Evolutionary conservation across 2,329 filamentous ascomycete genomes (phyloP), one percentile per base, ranked within the genome.

Genomic region (Ophiognomonia clavigignenti-juglandacearum): DNA sequence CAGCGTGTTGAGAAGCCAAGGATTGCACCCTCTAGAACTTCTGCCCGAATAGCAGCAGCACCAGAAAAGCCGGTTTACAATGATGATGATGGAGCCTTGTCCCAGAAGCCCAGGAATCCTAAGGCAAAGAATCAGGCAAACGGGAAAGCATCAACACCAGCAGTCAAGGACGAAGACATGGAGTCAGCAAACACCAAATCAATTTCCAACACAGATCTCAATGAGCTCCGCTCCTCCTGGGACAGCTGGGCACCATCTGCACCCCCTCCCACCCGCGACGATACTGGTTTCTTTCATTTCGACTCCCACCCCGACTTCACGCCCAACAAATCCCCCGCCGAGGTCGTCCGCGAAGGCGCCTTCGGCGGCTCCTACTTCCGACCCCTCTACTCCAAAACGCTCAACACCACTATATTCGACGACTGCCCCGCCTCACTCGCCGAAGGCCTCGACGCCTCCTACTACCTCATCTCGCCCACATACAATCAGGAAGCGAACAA

Each of bases 301-400:
- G 48, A 47, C 9, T 63, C 63, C 6, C 65, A 70, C 47, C 68
- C 68, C 0, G 53, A 53, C 22, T 78, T 78, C 56, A 64, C 58
- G 2, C 75, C 75, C 3, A 78, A 78, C 56, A 78, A 77, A 53
- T 73, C 72, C 1, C 75, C 75, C 4, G 67, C 70, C 44, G 71
- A 72, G 45, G 71, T 78, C 53, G 63, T 78, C 11, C 65, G 70
- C 18, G 72, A 78, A 60, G 74, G 75, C 38, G 67, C 65, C 46
- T 78, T 78, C 53, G 75, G 75, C 10, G 75, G 74, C 14, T 66
- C 66, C 1, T 78, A 76, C 55, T 78, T 71, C 60, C 68, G 74
- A 0, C 72, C 73, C 0, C 59, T 77, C 4, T 64, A 65, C 46
- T 75, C 72, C 4, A 59, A 62, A 16, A 64, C 60, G 10, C 64